Evolutionary conservation across 2,329 filamentous ascomycete species (phyloP).

Genomic region (Exophiala phaeomuriformis): DNA sequence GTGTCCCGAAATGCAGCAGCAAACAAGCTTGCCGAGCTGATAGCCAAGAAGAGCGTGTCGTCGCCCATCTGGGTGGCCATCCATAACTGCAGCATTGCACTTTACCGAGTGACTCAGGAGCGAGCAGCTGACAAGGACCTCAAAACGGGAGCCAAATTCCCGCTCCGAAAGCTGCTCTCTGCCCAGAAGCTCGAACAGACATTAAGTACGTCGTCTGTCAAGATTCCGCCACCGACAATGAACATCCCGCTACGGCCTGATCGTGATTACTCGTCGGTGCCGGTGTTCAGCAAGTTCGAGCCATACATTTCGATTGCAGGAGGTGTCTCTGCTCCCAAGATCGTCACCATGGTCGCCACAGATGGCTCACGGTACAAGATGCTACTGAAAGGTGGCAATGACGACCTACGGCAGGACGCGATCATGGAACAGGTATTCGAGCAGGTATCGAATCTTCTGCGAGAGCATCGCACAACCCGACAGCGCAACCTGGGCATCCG

Average conservation of each 20-base stretch:
- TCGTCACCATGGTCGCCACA: conserved; percentile 71
- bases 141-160: conserved; percentile 59
- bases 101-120: conserved; percentile 45
- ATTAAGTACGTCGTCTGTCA: conserved; percentile 50
- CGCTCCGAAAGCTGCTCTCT: conserved; percentile 55
- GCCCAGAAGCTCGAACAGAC: conserved; percentile 58
- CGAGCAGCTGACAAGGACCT: conserved; percentile 51
- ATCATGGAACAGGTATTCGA: conserved; percentile 99
- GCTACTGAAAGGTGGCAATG: conserved; percentile 88
- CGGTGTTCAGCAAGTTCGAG: conserved; percentile 65
- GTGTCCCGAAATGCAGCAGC: conserved; percentile 68
- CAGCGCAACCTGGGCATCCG: conserved; percentile 84
- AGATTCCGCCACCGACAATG: conserved; percentile 83
- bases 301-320: conserved; percentile 75
- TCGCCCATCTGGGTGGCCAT: conserved; percentile 61
- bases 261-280: conserved; percentile 68
- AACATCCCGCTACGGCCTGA: conserved; percentile 66
- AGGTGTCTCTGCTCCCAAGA: conserved; percentile 88
- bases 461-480: conserved; percentile 75
- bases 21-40: conserved; percentile 55
- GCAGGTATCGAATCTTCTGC: conserved; percentile 83
- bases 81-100: conserved; percentile 63
- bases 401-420: conserved; percentile 92
- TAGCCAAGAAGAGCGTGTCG: conserved; percentile 49
- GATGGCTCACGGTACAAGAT: conserved; percentile 79